Evolutionary conservation across 805 yeast genomes (phyloP), one percentile per base, ranked within the genome.

Genomic region (Cyberlindnera maritima): DNA sequence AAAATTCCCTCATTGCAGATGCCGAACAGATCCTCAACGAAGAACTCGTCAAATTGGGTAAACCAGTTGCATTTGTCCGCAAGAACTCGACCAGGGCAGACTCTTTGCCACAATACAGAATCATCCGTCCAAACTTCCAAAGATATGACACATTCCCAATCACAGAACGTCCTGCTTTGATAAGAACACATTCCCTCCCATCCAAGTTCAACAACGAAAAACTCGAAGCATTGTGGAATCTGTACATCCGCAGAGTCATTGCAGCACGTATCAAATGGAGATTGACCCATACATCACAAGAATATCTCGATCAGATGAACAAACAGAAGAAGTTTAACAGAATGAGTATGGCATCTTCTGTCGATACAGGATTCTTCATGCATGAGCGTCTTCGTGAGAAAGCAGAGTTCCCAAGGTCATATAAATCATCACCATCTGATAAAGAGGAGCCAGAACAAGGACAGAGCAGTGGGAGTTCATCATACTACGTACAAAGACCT

Each of bases 251-350:
- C 38, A 44, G 60, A 12, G 64, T 65, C n/a, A 53, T 69, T n/a
- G 54, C 59, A 1, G 62, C 60, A 37, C 55, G 74, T 44, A 60
- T 66, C 14, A 52, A 56, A 17, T 55, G 70, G 56, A 57, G 72
- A 47, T 18, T 67, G 25, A 48, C 47, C 10, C 55, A 58, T 41
- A 40, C 55, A 15, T 31, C 33, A 13, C 45, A 33, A 18, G 49
- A 47, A 21, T 41, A 42, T 19, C 33, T 35, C 26, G 36, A 50
- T 41, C 26, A 18, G 31, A 33, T 34, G 46, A 19, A 38, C 44
- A 23, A 38, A 37, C 35, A 14, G 32, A 23, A 39, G 41, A 20
- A 11, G 20, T 14, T 12, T 31, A 35, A 45, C 36, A 39, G 46
- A 20, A 29, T 31, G 26, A 55, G 59, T 44, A 36, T 34, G 19